Conservation (phyloP, 768 basidiomycete genomes). For the Cytidiella melzeri region DNA sequence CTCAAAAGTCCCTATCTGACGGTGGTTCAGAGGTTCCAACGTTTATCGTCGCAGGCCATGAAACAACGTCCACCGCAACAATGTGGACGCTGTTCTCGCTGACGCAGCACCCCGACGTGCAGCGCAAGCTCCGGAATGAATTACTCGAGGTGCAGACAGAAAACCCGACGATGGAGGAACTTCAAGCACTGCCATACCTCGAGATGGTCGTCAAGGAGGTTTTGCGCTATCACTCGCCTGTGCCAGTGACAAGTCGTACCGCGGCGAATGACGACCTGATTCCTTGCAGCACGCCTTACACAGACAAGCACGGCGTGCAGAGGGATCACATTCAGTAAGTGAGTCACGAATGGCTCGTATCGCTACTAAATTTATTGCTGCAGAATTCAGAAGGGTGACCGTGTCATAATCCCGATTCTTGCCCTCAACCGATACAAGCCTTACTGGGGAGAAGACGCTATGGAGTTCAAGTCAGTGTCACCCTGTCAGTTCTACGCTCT, state of each 20-base stretch:
- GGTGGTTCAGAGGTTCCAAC: not conserved
- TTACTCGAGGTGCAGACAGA: conserved; percentile 15
- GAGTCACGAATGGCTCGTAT: not conserved
- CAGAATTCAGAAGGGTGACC: conserved; percentile 21
- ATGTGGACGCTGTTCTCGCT: conserved; percentile 31
- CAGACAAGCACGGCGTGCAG: conserved; percentile 12
- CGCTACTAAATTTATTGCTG: conserved; percentile 28
- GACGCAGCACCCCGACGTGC: conserved; percentile 26
- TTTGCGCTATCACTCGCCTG: conserved; percentile 48
- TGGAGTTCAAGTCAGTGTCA: conserved; percentile 35
- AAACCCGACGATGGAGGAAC: conserved; percentile 64
- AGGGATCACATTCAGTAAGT: conserved; percentile 25
- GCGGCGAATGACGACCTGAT: conserved; percentile 41
- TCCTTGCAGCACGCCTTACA: conserved; percentile 36
- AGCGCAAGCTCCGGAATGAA: conserved; percentile 33
- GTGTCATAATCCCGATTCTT: conserved; percentile 39
- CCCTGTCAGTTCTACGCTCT: conserved; percentile 4
- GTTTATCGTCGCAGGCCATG: conserved; percentile 24
- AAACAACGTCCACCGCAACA: conserved; percentile 21
- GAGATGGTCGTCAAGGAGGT: conserved; percentile 59
- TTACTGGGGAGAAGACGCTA: conserved; percentile 62
- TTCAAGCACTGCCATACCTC: conserved; percentile 63
- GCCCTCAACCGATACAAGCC: conserved; percentile 45
- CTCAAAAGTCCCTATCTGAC: not conserved
- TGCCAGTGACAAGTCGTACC: conserved; percentile 43